Percentiles rank a stretch among this genome's conserved stretches.
Conservation (phyloP, 345 rosid genomes). For the Gossypium anomalum region DNA sequence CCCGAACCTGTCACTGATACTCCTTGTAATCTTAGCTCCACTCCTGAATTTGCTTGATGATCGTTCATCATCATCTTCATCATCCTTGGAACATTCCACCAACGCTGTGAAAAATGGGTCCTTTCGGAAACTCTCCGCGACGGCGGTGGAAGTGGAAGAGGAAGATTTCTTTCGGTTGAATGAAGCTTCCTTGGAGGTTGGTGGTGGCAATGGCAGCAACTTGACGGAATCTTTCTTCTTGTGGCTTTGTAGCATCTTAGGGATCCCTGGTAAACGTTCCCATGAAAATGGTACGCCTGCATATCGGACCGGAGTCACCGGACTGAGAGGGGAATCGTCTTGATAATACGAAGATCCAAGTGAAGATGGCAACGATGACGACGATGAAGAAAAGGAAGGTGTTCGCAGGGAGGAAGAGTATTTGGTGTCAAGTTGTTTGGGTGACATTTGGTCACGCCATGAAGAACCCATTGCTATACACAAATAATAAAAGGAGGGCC, state of each 20-base stretch:
- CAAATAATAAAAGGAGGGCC: background rate
- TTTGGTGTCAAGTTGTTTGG: background rate
- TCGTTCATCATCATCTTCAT: background rate
- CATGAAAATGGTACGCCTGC: conserved; percentile 87
- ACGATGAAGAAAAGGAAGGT: conserved; percentile 33
- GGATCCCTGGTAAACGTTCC: conserved; percentile 86
- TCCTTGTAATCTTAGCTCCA: conserved; percentile 33
- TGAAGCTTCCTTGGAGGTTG: conserved; percentile 17
- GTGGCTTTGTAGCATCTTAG: conserved; percentile 46
- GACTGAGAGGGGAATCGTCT: conserved; percentile 37
- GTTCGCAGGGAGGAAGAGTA: conserved; percentile 20
- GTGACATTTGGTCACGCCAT: conserved; percentile 13
- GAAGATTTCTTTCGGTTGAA: conserved; percentile 25
- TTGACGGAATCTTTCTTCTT: conserved; percentile 31
- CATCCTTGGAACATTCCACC: conserved; percentile 45
- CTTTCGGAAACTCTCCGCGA: conserved; percentile 13
- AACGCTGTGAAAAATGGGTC: conserved; percentile 47
- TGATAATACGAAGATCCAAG: conserved; percentile 20
- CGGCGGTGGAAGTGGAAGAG: background rate
- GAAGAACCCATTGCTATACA: conserved; percentile 22
- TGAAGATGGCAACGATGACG: conserved; percentile 27
- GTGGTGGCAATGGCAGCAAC: conserved; percentile 67
- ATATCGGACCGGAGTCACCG: conserved; percentile 54
- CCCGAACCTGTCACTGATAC: conserved; percentile 52
- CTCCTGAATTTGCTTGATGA: conserved; percentile 13